Percentiles rank a stretch among this genome's conserved stretches.
phyloP scores from a whole-genome alignment of 208 protist genomes.

The Wallacemonas rigidus region DNA sequence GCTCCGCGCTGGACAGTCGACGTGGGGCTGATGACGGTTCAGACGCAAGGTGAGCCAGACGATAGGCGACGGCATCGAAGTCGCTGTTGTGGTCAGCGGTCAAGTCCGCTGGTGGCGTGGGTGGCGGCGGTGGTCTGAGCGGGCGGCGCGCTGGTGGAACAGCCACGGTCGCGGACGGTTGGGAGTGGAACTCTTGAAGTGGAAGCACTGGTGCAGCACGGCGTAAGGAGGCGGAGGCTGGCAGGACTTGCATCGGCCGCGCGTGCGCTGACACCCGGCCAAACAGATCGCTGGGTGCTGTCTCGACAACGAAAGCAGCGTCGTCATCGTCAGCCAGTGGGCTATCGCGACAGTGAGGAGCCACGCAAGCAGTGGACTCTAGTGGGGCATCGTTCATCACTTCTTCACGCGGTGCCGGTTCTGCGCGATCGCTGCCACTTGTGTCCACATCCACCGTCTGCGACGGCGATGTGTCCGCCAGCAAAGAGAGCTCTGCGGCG shows the following conservation, averaged over 20 bases:
- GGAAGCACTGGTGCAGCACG: neutral
- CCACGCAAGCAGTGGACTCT: too few relatives aligned
- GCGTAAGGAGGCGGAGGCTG: neutral
- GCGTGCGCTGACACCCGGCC: too few relatives aligned
- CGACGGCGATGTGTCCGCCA: neutral
- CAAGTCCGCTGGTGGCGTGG: neutral
- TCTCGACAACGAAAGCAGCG: too few relatives aligned
- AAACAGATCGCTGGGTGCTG: too few relatives aligned
- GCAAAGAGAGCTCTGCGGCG: neutral
- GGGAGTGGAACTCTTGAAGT: neutral
- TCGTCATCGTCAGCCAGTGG: too few relatives aligned
- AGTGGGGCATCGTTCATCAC: too few relatives aligned
- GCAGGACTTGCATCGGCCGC: neutral
- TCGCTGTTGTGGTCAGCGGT: neutral
- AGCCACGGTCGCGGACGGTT: neutral
- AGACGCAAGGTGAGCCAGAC: neutral
- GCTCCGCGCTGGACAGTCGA: too few relatives aligned
- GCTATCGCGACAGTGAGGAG: too few relatives aligned
- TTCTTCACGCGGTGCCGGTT: too few relatives aligned
- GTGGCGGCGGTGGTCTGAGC: neutral
- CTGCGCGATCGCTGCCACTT: neutral
- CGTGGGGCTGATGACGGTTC: too few relatives aligned
- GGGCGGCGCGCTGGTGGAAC: neutral
- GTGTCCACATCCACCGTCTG: constrained; percentile 1
- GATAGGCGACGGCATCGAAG: constrained; percentile 10